A percentile compares a stretch with the other conserved stretches of the same genome.
Evolutionary conservation across 768 basidiomycete species (phyloP).

Genomic region (Lenzites betulinus): DNA sequence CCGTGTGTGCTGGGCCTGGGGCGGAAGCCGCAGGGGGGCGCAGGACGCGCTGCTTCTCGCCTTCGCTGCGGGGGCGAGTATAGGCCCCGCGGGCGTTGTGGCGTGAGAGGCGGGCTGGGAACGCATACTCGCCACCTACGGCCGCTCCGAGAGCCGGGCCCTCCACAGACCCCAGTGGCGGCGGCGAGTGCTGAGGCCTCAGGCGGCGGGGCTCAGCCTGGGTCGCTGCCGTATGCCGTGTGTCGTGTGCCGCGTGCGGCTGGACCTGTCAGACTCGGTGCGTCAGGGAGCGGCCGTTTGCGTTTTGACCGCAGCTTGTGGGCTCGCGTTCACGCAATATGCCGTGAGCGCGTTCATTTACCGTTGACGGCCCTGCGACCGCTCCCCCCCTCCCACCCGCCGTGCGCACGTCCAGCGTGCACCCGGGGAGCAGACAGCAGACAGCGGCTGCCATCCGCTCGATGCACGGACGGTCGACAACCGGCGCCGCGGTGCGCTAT

Average conservation of each 20-base stretch:
- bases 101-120: conserved; percentile 15
- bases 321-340: not conserved
- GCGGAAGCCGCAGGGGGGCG: conserved; percentile 3
- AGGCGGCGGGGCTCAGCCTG: too few species aligned
- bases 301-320: conserved; percentile 1
- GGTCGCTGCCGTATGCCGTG: too few species aligned
- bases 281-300: not conserved
- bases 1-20: not conserved
- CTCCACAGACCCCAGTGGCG: too few species aligned
- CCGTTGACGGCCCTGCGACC: too few species aligned
- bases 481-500: too few species aligned
- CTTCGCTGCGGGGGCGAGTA: not conserved
- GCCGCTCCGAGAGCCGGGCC: not conserved
- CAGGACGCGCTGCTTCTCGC: conserved; percentile 7
- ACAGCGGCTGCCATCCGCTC: too few species aligned
- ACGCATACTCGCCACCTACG: conserved; percentile 17
- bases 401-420: too few species aligned
- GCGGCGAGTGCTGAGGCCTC: too few species aligned
- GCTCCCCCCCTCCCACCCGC: too few species aligned
- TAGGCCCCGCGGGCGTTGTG: conserved; percentile 16
- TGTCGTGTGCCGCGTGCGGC: too few species aligned
- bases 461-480: too few species aligned
- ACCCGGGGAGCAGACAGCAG: too few species aligned
- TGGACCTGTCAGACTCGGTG: not conserved
- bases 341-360: not conserved